Base-by-base conservation (phyloP, 805 yeast genomes). In the Pichia rugopelliculosa region DNA sequence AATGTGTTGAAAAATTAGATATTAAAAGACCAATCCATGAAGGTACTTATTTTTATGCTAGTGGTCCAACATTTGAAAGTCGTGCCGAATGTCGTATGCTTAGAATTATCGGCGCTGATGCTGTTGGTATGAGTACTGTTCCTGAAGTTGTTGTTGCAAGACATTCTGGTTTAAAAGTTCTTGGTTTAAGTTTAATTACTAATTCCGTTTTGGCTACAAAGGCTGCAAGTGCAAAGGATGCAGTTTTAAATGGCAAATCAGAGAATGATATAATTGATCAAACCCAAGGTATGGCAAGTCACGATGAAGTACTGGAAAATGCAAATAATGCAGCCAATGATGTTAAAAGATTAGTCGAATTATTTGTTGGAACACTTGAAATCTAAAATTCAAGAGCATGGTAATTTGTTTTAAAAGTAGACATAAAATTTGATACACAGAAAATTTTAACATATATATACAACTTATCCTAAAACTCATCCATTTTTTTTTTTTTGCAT, bases 51-150 rank as follows among this genome's bases (percentile, higher is more conserved):
- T 77, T 76, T 45, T 90, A 77, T 65, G 95, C 83, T 8, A 77
- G 95, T 6, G 99, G 99, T 0, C 98, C 99, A 5, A 87, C 96
- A 1, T 91, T 84, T 65, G 99, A 91, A 69, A 77, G 87, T 3
- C 74, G 96, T 57, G 96, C 97, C 0, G 99, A 91, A 68, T 84
- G 84, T n/a, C 73, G 95, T 48, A 72, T 82, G 73, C 70, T 91
- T 41, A 65, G 80, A 50, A 56, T 68, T 6, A 54, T 84, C 25
- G 98, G 98, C 10, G 96, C 87, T 44, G 98, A 91, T 65, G 86
- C 93, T 0, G 98, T 90, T 2, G 98, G 98, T 4, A 91, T 91
- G 99, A 85, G 96, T 48, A 93, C 98, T 0, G 97, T 91, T 30
- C 97, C 99, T 0, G 99, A 91, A 66, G 96, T 88, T 2, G 79